phyloP scores from a whole-genome alignment of 805 yeast species.

The Kazachstania kunashirensis region DNA sequence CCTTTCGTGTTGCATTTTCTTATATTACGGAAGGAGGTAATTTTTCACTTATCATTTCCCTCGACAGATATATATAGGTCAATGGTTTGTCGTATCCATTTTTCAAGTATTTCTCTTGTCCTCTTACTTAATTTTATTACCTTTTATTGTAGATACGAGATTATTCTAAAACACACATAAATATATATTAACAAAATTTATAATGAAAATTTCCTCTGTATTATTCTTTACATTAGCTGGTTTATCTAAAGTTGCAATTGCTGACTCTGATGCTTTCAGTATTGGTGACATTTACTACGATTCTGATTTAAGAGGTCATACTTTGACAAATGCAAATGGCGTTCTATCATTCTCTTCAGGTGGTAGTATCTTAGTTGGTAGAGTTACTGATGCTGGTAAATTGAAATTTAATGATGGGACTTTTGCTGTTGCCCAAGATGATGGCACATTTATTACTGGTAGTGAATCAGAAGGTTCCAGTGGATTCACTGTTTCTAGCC shows the following conservation, averaged over 20 bases:
- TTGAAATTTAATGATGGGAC: conserved; percentile 23
- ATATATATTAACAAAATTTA: too few species aligned
- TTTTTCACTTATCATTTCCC: too few species aligned
- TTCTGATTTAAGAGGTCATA: conserved; percentile 27
- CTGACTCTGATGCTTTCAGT: conserved; percentile 33
- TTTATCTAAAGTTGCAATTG: conserved; percentile 18
- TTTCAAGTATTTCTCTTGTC: too few species aligned
- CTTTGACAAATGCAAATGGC: conserved; percentile 11
- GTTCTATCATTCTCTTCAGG: conserved; percentile 6
- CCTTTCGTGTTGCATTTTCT: too few species aligned
- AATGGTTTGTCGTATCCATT: too few species aligned
- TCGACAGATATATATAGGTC: too few species aligned
- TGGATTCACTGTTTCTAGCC: conserved; percentile 32
- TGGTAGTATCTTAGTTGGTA: conserved; percentile 11
- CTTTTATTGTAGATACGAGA: too few species aligned
- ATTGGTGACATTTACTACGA: conserved; percentile 31
- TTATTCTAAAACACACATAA: too few species aligned
- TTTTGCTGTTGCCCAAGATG: conserved; percentile 23
- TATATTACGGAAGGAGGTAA: too few species aligned
- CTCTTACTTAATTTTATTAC: too few species aligned
- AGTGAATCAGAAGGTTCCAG: conserved; percentile 16
- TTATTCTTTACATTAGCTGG: conserved; percentile 20
- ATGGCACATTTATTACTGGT: conserved; percentile 17
- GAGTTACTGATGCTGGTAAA: conserved; percentile 28
- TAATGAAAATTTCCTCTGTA: conserved; percentile 6